phyloP scores from a whole-genome alignment of 306 rosid genomes.

The Corylus avellana region DNA sequence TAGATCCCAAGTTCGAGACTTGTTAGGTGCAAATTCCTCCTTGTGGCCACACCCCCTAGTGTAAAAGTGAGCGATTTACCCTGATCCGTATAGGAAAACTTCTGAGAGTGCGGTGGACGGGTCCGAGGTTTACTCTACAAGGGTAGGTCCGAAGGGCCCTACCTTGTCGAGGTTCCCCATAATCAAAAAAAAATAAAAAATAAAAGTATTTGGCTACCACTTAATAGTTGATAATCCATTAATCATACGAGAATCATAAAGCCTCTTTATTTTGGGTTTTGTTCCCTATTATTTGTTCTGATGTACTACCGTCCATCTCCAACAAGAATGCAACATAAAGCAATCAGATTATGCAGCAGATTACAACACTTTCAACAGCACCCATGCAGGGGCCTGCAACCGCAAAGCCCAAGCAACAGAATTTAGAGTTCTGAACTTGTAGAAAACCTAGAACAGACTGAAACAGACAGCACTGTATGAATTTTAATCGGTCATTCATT shows the following conservation, averaged over 20 bases:
- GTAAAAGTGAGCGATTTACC: too few relatives aligned
- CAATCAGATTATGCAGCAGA: background rate
- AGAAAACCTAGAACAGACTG: background rate
- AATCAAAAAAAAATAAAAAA: too few relatives aligned
- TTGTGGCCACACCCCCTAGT: too few relatives aligned
- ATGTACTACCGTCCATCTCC: background rate
- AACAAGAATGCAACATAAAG: background rate
- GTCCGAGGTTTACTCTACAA: too few relatives aligned
- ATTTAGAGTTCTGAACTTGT: background rate
- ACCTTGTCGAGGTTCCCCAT: too few relatives aligned
- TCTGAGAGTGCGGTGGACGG: too few relatives aligned
- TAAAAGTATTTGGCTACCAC: background rate
- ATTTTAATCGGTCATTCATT: background rate
- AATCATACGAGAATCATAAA: background rate
- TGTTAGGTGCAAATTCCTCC: too few relatives aligned
- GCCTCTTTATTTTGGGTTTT: background rate
- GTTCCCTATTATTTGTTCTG: background rate
- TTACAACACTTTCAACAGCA: slow-evolving; percentile 4
- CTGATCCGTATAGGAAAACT: too few relatives aligned
- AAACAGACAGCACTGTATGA: background rate
- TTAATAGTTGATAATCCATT: background rate
- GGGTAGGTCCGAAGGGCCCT: too few relatives aligned
- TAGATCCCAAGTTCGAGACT: too few relatives aligned
- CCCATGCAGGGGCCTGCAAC: background rate
- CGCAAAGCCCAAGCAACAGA: background rate